phyloP scores from a whole-genome alignment of 2,329 filamentous ascomycete species.

The Escovopsis weberi region DNA sequence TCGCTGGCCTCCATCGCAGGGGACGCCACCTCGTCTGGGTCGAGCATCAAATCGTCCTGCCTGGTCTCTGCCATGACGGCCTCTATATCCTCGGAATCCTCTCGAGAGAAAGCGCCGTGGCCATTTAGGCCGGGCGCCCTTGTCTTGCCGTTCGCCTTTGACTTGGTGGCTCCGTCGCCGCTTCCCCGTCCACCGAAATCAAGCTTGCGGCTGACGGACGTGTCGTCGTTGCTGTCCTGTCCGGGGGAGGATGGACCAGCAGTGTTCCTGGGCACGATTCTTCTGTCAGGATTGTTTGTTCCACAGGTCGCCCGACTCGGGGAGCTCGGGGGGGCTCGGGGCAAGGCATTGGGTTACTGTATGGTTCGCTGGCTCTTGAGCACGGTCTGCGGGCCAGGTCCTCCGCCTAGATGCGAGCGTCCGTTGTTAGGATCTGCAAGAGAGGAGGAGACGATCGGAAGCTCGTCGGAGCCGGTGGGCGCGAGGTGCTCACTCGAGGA shows the following conservation, averaged over 20 bases:
- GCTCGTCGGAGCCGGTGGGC: not conserved
- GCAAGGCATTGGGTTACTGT: slow-evolving; percentile 32
- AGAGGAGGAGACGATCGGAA: too few relatives aligned
- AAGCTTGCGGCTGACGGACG: slow-evolving; percentile 37
- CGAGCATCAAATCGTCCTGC: slow-evolving; percentile 16
- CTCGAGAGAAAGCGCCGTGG: slow-evolving; percentile 9
- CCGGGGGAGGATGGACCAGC: slow-evolving; percentile 29
- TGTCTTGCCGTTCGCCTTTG: slow-evolving; percentile 13
- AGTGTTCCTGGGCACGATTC: slow-evolving; percentile 42
- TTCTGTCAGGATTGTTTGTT: slow-evolving; percentile 43
- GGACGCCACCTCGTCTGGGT: slow-evolving; percentile 20
- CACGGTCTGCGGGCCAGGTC: slow-evolving; percentile 38
- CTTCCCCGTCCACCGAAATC: slow-evolving; percentile 28
- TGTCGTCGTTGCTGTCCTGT: slow-evolving; percentile 25
- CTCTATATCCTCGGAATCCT: slow-evolving; percentile 14
- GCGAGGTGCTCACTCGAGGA: slow-evolving; percentile 27
- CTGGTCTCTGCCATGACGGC: slow-evolving; percentile 8
- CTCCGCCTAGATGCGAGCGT: slow-evolving; percentile 25
- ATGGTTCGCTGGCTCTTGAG: slow-evolving; percentile 36
- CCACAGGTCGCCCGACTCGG: not conserved
- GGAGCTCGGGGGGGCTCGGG: slow-evolving; percentile 46
- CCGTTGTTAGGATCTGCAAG: not conserved
- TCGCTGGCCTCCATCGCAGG: slow-evolving; percentile 23
- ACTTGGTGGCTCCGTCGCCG: slow-evolving; percentile 4
- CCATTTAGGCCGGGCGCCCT: slow-evolving; percentile 11